Evolutionary conservation across 306 rosid genomes (phyloP), one percentile per base, ranked within the genome.

Genomic region (Casuarina cunninghamiana): DNA sequence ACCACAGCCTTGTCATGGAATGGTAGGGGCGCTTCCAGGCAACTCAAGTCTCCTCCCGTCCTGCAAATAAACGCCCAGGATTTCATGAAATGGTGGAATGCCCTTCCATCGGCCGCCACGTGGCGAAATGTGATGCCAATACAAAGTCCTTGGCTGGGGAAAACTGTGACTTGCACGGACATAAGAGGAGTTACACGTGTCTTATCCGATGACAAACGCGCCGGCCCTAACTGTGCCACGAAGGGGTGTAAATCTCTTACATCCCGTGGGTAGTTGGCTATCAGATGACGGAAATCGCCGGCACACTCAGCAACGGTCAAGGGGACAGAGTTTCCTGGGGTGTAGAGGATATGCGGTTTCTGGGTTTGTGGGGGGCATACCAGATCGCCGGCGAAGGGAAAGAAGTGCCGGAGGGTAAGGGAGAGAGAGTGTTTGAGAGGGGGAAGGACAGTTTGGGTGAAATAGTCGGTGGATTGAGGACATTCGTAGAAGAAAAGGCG

Each of bases 381-480:
- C 53, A 81, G 76, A 37, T 76, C 54, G 0, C 48, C 77, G 3
- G 78, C 79, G n/a, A 72, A 51, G 2, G 88, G 90, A 9, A 75
- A 87, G 11, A 83, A 86, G 80, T 54, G 82, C 5, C 42, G 80
- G 78, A 83, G 86, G 55, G 86, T 39, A 35, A 83, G 80, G 45
- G 84, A 79, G 72, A 87, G 88, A 10, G 88, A 73, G 76, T 50
- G 66, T 53, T 78, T 84, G 58, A 87, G 79, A 42, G 72, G 5
- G 16, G 86, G 90, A 15, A 87, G 76, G 71, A 72, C 8, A 3
- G 74, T 6, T 12, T 73, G 46, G 7, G 26, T 53, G 75, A 83
- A 83, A 43, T 76, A 50, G 6, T 74, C 73, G 3, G 82, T 78
- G 0, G 87, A 58, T 58, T 81, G 72, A n/a, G 87, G 66, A 69